Conservation (phyloP, 2,329 filamentous ascomycete species). For the Neonectria punicea region DNA sequence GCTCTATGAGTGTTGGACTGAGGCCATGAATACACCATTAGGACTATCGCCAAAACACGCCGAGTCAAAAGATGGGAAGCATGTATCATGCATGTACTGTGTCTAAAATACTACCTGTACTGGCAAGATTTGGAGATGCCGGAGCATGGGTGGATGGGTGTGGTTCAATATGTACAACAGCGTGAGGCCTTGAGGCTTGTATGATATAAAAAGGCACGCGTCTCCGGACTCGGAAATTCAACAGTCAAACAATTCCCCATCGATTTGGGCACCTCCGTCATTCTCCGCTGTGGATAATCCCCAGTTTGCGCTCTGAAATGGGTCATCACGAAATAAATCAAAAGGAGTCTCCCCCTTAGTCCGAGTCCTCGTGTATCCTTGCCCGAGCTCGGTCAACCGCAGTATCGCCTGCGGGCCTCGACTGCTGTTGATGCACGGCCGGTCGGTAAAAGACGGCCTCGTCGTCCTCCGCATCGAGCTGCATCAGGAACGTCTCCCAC, state of each 20-base stretch:
- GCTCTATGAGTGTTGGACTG: background rate
- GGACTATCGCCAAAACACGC: constrained; percentile 6
- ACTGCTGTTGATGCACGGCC: constrained; percentile 63
- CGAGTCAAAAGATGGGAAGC: background rate
- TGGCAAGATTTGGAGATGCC: constrained; percentile 24
- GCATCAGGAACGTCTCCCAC: constrained; percentile 98
- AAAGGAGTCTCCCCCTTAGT: constrained; percentile 51
- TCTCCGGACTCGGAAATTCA: constrained; percentile 40
- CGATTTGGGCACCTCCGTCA: constrained; percentile 21
- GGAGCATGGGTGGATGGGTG: constrained; percentile 33
- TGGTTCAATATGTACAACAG: constrained; percentile 50
- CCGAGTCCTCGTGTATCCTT: constrained; percentile 69
- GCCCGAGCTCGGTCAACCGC: constrained; percentile 69
- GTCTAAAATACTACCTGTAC: constrained; percentile 32
- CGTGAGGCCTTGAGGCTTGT: constrained; percentile 46
- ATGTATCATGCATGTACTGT: constrained; percentile 30
- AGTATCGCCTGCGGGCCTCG: constrained; percentile 65
- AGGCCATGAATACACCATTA: background rate
- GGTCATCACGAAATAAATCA: constrained; percentile 28
- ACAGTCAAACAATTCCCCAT: constrained; percentile 31
- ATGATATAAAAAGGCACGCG: constrained; percentile 48
- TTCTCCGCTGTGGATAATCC: constrained; percentile 12
- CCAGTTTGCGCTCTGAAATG: constrained; percentile 23
- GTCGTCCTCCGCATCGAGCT: constrained; percentile 93
- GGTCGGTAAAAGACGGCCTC: constrained; percentile 74